Conservation (phyloP, 495 filamentous ascomycete genomes). For the Penicillium herquei region DNA sequence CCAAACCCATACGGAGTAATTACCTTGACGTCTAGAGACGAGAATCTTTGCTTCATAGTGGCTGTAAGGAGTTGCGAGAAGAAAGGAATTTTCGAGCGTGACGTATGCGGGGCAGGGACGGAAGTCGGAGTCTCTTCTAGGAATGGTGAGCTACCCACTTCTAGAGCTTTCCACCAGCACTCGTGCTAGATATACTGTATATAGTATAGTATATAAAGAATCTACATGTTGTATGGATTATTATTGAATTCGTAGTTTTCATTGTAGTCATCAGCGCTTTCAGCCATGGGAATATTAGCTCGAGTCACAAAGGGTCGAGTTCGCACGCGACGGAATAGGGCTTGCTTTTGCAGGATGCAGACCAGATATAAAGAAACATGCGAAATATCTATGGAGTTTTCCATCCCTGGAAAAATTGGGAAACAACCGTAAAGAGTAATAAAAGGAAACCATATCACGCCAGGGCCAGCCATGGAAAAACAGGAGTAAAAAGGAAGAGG, state of each 20-base stretch:
- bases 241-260: constrained; percentile 11
- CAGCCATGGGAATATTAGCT: constrained; percentile 16
- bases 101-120: constrained; percentile 49
- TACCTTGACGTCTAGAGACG: constrained; percentile 87
- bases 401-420: constrained; percentile 12
- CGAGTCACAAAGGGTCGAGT: constrained; percentile 4
- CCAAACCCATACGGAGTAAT: background rate
- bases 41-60: constrained; percentile 97
- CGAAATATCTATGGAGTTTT: constrained; percentile 30
- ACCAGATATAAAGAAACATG: constrained; percentile 9
- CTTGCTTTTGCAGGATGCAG: constrained; percentile 19
- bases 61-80: constrained; percentile 10
- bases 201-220: background rate
- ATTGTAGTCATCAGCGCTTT: constrained; percentile 22
- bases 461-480: constrained; percentile 43
- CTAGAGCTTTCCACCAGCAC: constrained; percentile 3
- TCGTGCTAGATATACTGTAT: background rate
- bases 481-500: constrained; percentile 18
- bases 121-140: constrained; percentile 18
- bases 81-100: constrained; percentile 41
- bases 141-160: constrained; percentile 10
- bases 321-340: constrained; percentile 5
- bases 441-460: constrained; percentile 34
- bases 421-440: constrained; percentile 13
- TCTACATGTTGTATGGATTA: background rate